These are phyloP conservation scores for Ilex paraguariensis DNA, from an alignment of 305 asterid genomes.

Conservation along the genomic window DNA sequence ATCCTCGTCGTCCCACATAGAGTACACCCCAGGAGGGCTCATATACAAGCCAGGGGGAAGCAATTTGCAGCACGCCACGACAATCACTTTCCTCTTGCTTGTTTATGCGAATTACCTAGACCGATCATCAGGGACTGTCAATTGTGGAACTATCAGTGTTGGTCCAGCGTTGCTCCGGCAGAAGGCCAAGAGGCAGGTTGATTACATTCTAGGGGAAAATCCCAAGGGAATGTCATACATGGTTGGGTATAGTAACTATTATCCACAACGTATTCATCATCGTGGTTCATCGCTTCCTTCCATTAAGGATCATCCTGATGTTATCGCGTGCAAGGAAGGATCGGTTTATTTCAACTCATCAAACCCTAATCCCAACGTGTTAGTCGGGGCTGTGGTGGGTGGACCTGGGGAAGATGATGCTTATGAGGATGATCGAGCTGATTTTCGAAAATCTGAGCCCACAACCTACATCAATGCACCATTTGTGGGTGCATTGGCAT, in stretches of 20 bases:
- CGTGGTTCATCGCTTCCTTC: slow-evolving; percentile 85
- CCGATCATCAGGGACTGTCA: slow-evolving; percentile 42
- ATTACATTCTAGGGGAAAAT: slow-evolving; percentile 84
- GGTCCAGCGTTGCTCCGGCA: slow-evolving; percentile 51
- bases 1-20: slow-evolving; percentile 69
- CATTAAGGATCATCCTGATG: slow-evolving; percentile 55
- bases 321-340: slow-evolving; percentile 61
- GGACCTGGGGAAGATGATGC: slow-evolving; percentile 88
- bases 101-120: slow-evolving; percentile 74
- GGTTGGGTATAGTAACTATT: slow-evolving; percentile 77
- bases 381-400: slow-evolving; percentile 87
- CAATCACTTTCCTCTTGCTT: slow-evolving; percentile 78
- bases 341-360: slow-evolving; percentile 74
- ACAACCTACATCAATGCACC: slow-evolving; percentile 92
- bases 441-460: slow-evolving; percentile 70
- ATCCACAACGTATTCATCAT: slow-evolving; percentile 75
- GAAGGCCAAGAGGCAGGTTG: slow-evolving; percentile 66
- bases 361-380: slow-evolving; percentile 64
- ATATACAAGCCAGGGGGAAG: slow-evolving; percentile 87
- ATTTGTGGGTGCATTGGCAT: slow-evolving; percentile 76
- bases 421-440: slow-evolving; percentile 62
- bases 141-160: slow-evolving; percentile 54
- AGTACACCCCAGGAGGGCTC: slow-evolving; percentile 80
- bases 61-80: slow-evolving; percentile 88
- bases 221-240: slow-evolving; percentile 91